A percentile compares a stretch with the other conserved stretches of the same genome.
Conservation (phyloP, 345 rosid genomes). For the Eucalyptus pauciflora region DNA sequence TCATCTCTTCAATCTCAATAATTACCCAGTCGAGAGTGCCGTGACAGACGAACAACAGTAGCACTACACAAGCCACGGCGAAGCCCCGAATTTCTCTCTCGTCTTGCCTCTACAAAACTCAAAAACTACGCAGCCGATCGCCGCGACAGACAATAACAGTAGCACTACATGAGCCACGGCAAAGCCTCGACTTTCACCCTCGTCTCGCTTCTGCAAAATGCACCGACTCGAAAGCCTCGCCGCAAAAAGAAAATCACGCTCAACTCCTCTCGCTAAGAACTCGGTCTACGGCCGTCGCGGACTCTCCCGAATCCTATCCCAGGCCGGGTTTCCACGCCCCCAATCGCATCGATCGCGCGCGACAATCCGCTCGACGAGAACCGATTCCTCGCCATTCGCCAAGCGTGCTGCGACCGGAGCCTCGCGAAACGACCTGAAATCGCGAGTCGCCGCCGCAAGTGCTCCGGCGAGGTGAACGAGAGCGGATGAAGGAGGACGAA, state of each 20-base stretch:
- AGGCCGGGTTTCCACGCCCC: neutral
- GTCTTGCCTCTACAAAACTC: neutral
- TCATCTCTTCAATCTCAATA: neutral
- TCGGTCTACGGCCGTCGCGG: neutral
- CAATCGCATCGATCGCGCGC: neutral
- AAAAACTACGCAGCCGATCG: neutral
- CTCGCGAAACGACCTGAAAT: neutral
- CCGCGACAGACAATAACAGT: neutral
- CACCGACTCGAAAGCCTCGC: neutral
- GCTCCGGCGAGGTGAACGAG: neutral
- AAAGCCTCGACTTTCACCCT: neutral
- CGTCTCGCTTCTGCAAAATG: neutral
- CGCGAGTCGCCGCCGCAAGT: neutral
- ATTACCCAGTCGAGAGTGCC: neutral
- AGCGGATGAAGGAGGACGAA: neutral
- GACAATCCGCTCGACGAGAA: neutral
- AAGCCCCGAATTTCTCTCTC: neutral
- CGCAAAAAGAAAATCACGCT: neutral
- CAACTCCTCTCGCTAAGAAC: neutral
- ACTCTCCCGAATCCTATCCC: neutral
- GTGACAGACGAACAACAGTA: neutral
- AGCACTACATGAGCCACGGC: neutral
- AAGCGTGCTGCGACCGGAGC: neutral
- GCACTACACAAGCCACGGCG: neutral
- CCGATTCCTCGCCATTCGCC: neutral